Evolutionary conservation across 768 basidiomycete genomes (phyloP), one percentile per base, ranked within the genome.

Genomic region (Amanita exitialis): DNA sequence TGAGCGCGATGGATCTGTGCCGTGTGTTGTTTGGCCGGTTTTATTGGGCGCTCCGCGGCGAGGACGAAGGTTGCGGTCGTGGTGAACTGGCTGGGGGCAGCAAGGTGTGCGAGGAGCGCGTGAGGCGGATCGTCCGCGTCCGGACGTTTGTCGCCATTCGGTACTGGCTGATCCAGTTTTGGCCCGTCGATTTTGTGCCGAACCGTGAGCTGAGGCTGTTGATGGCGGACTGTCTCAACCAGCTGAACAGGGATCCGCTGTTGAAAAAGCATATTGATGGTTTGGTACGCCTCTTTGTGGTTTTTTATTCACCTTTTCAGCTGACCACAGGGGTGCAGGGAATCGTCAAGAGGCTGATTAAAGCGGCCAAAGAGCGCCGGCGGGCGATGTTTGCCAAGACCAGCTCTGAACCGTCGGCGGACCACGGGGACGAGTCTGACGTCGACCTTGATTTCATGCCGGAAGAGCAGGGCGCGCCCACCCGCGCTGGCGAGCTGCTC

Each of bases 131-230:
- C 49, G 90, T 92, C 21, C 78, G 90, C 38, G 88, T 92, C 7
- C 74, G 93, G 60, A 94, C 92, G 9, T 93, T 91, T 62, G 86
- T 90, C 28, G 90, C 90, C 4, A 80, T 94, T 49, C 78, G 90
- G 38, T 90, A 90, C 61, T 96, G 93, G 92, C 64, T 95, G 41
- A 68, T 90, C 60, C 91, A 90, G 6, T 94, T 94, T 64, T 95
- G 94, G 64, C 76, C 76, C 45, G 85, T 89, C 56, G 92, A 96
- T 62, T 95, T 94, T 60, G 66, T 91, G 53, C 82, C 86, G 38
- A 83, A 88, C 65, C 77, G 80, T 53, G 87, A 86, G 58, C 66
- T 95, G 60, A 74, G 92, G 57, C 61, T 82, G 23, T 63, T 85
- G 38, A 70, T 93, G 43, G 79, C 89, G 15, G 74, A 76, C 43